These are phyloP conservation scores for Fusarium burgessii DNA, from an alignment of 2,329 filamentous ascomycete species.

Conservation along the genomic window DNA sequence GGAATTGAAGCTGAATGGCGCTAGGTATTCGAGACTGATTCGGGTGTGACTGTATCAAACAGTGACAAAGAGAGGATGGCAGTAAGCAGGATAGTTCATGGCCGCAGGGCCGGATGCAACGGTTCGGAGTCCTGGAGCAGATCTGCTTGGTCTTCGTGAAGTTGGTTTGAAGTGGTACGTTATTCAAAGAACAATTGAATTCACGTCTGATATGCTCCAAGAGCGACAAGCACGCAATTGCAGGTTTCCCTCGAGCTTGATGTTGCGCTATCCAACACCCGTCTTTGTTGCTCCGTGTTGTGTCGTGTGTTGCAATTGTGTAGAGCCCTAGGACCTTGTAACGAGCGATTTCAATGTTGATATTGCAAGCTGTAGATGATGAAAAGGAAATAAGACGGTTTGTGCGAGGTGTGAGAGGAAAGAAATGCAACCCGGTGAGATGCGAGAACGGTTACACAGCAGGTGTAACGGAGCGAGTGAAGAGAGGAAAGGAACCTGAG, in stretches of 20 bases:
- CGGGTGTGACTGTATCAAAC: conserved; percentile 43
- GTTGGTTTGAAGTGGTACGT: neutral
- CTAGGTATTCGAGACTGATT: conserved; percentile 9
- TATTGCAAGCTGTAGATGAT: conserved; percentile 27
- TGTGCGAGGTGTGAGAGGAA: conserved; percentile 37
- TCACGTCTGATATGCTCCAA: neutral
- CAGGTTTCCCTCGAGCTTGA: conserved; percentile 6
- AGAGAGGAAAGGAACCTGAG: conserved; percentile 20
- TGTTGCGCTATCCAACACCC: conserved; percentile 12
- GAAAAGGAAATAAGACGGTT: conserved; percentile 18
- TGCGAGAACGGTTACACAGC: conserved; percentile 29
- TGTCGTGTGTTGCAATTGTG: conserved; percentile 13
- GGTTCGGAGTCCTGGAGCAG: neutral
- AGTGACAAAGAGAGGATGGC: conserved; percentile 13
- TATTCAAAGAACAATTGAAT: neutral
- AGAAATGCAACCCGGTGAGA: conserved; percentile 8
- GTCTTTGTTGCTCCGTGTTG: neutral
- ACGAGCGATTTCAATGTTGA: conserved; percentile 15
- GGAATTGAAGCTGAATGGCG: conserved; percentile 27
- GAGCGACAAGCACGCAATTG: neutral
- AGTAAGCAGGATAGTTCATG: conserved; percentile 24
- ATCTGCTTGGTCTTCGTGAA: neutral
- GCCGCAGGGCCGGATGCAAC: conserved; percentile 14
- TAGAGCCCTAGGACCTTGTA: conserved; percentile 9
- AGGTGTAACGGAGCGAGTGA: conserved; percentile 39